A percentile compares a stretch with the other conserved stretches of the same genome.
phyloP scores from a whole-genome alignment of 2,329 filamentous ascomycete genomes.

The Aureobasidium namibiae region DNA sequence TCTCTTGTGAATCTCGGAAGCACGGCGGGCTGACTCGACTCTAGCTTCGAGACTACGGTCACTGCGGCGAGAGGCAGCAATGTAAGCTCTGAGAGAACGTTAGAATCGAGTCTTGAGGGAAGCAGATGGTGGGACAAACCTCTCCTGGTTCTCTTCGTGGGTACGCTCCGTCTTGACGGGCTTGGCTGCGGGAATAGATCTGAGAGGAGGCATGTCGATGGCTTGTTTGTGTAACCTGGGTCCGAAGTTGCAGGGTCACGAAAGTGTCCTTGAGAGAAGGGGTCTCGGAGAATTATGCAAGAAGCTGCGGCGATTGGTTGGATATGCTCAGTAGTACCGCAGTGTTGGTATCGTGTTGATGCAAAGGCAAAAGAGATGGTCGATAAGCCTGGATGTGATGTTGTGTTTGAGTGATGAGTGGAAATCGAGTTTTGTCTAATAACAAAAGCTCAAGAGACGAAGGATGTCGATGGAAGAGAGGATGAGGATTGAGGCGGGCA shows the following conservation, averaged over 20 bases:
- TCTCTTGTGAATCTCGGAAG: conserved; percentile 84
- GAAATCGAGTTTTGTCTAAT: conserved; percentile 22
- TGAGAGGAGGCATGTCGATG: conserved; percentile 24
- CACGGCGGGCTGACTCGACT: conserved; percentile 76
- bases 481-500: not conserved
- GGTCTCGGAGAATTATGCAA: conserved; percentile 9
- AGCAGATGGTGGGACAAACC: conserved; percentile 29
- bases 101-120: not conserved
- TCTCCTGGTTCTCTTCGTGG: conserved; percentile 74
- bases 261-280: not conserved
- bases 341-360: not conserved
- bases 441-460: conserved; percentile 19
- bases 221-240: not conserved
- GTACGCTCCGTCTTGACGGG: conserved; percentile 61
- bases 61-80: conserved; percentile 78
- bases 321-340: not conserved
- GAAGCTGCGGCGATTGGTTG: not conserved
- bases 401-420: not conserved
- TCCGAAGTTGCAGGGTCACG: not conserved
- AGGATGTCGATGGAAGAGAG: not conserved
- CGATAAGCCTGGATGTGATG: not conserved
- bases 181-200: conserved; percentile 32
- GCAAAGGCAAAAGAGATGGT: not conserved
- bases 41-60: conserved; percentile 83
- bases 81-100: conserved; percentile 60